Evolutionary conservation across 1,139 yeast genomes (phyloP).

Genomic region (Pichia sp.): DNA sequence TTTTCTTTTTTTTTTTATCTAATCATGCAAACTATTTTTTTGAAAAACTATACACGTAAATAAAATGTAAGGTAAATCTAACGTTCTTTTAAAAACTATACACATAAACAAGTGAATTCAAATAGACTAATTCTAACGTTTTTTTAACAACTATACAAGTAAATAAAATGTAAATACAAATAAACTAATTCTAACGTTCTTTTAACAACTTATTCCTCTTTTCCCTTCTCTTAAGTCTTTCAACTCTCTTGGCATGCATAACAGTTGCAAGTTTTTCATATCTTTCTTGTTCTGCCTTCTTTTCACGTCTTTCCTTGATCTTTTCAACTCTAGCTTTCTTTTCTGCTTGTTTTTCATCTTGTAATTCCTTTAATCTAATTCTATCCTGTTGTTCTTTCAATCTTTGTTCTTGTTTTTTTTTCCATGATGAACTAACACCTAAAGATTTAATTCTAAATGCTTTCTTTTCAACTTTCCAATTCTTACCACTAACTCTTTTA

Average conservation of each 20-base stretch:
- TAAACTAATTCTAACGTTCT: slow-evolving; percentile 35
- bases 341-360: slow-evolving; percentile 55
- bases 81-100: slow-evolving; percentile 55
- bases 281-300: slow-evolving; percentile 68
- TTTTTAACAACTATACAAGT: no score
- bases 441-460: slow-evolving; percentile 41
- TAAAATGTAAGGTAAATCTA: not conserved
- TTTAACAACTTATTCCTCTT: slow-evolving; percentile 75
- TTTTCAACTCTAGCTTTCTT: slow-evolving; percentile 46
- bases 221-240: slow-evolving; percentile 72
- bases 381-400: slow-evolving; percentile 26
- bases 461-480: slow-evolving; percentile 44
- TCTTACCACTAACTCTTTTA: slow-evolving; percentile 44
- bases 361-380: slow-evolving; percentile 42
- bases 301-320: slow-evolving; percentile 58
- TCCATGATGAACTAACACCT: slow-evolving; percentile 28
- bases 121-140: no score
- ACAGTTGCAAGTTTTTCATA: slow-evolving; percentile 63
- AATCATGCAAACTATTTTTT: not conserved
- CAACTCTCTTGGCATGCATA: slow-evolving; percentile 75
- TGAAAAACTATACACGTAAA: no score
- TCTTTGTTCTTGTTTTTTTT: slow-evolving; percentile 27
- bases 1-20: not conserved
- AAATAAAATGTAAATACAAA: no score
- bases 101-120: no score